Evolutionary conservation across 1,284 basidiomycete genomes (phyloP), one percentile per base, ranked within the genome.

Genomic region (Marasmius oreades): DNA sequence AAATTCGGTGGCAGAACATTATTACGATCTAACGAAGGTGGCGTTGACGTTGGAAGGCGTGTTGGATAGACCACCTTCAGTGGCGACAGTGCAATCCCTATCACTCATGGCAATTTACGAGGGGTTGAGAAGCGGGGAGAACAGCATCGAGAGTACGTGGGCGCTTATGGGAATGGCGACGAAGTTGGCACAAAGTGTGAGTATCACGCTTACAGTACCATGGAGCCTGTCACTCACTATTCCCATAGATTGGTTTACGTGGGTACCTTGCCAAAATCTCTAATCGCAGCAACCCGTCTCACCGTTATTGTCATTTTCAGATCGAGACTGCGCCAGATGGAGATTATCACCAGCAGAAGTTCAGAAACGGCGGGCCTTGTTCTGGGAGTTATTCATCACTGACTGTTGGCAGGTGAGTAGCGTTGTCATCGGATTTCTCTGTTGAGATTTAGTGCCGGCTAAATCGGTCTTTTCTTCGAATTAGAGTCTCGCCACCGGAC

Each of bases 311-410:
- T 37, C 58, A 88, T 36, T 22, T 28, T 37, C 58, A 88, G 85
- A 88, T 64, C 83, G 85, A 3, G 86, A 88, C 66, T 84, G 82
- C 63, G 84, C 84, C 6, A 74, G 85, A 42, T 88, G 86, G 85
- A 79, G 82, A 39, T 68, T 85, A 34, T 62, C 76, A 3, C 75
- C 77, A 6, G 70, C 74, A 5, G 85, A 88, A 64, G 82, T 85
- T 2, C 83, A 88, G 69, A 84, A 86, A 64, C 78, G 86, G 5
- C 76, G 86, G n/a, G 80, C 80, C 1, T 66, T 88, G 22, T 88
- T 88, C 63, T 88, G 86, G 86, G 86, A 88, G 62, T 61, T 88
- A 31, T 86, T 84, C 62, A 81, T 85, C 59, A 84, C 84, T 0
- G 84, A 87, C 65, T 80, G 79, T 56, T 86, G 83, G 84, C 84